Percentiles rank a stretch among this genome's conserved stretches.
Evolutionary conservation across 1,284 basidiomycete species (phyloP).

Genomic region (Thelephora terrestris): DNA sequence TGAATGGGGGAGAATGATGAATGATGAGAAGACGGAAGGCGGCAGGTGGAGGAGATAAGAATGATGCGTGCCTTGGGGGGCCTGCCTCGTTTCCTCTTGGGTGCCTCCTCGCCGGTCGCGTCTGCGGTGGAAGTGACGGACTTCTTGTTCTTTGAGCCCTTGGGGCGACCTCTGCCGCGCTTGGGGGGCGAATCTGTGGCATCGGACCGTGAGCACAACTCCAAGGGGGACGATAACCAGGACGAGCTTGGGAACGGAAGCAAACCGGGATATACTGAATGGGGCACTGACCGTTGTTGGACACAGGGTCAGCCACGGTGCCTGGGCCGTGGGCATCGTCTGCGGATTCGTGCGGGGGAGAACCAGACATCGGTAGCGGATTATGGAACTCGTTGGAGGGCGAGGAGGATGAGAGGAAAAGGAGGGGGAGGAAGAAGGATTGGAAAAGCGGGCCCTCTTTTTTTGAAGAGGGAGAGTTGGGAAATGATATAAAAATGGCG

Average conservation of each 20-base stretch:
- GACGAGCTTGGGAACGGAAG: conserved; percentile 14
- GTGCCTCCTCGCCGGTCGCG: conserved; percentile 27
- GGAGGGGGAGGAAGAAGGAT: conserved; percentile 48
- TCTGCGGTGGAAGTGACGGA: conserved; percentile 25
- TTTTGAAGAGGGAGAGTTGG: conserved; percentile 22
- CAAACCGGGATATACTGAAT: conserved; percentile 4
- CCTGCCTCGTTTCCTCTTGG: conserved; percentile 62
- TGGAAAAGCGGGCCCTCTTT: conserved; percentile 50
- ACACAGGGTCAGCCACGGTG: conserved; percentile 26
- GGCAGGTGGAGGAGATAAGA: background rate
- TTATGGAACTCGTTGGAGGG: conserved; percentile 14
- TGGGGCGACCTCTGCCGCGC: conserved; percentile 69
- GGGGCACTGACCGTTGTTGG: conserved; percentile 15
- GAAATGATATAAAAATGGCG: no score
- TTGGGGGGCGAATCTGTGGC: conserved; percentile 30
- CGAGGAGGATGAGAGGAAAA: conserved; percentile 22
- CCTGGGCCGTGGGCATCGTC: conserved; percentile 26
- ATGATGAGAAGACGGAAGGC: background rate
- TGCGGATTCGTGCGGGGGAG: conserved; percentile 29
- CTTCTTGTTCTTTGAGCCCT: conserved; percentile 78
- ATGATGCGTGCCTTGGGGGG: conserved; percentile 43
- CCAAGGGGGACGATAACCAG: conserved; percentile 6
- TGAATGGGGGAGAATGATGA: background rate
- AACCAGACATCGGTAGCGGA: conserved; percentile 32
- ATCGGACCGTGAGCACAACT: conserved; percentile 9